Evolutionary conservation across 2,329 filamentous ascomycete genomes (phyloP), one percentile per base, ranked within the genome.

Genomic region (Diaporthe caulivora): DNA sequence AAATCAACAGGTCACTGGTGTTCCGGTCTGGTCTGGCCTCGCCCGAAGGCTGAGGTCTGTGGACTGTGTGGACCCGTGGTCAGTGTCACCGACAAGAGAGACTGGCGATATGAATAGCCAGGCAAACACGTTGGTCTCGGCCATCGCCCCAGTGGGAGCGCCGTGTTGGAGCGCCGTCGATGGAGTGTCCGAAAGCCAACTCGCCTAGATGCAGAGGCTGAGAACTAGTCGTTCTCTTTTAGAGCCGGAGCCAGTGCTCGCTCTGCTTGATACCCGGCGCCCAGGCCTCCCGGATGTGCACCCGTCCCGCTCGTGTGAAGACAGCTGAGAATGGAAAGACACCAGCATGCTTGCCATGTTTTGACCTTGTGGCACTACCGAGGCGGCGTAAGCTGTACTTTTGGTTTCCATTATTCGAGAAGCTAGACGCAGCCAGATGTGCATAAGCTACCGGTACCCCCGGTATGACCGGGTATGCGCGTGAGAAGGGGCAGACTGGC

Each of bases 291-390:
- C 3, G 17, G 17, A 37, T 31, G n/a, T 29, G 8, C 44, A 51
- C 42, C 29, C 60, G 42, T 26, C 60, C 10, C 18, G 42, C 21
- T 34, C 44, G 29, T 34, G 21, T 44, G 51, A 65, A 49, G 10
- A 26, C 60, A 34, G n/a, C n/a, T n/a, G n/a, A 34, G 21, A 17
- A 31, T 13, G 44, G 21, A 51, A 65, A 65, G 18, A 42, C 60
- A 65, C 13, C 44, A 51, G 42, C n/a, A 31, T 9, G 21, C 44
- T 15, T 49, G 62, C 44, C 44, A 65, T 37, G 21, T 31, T 40
- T 67, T 67, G 21, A 67, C 31, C n/a, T 53, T 40, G 21, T 65
- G 62, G 62, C 62, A 17, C 62, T 53, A 67, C 47, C 47, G 47
- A 21, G 31, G n/a, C 62, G n/a, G n/a, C n/a, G 21, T 29, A 24